Percentiles rank a stretch among this genome's conserved stretches.
Evolutionary conservation across 2,329 filamentous ascomycete species (phyloP).

Genomic region (Sclerotinia subarctica): DNA sequence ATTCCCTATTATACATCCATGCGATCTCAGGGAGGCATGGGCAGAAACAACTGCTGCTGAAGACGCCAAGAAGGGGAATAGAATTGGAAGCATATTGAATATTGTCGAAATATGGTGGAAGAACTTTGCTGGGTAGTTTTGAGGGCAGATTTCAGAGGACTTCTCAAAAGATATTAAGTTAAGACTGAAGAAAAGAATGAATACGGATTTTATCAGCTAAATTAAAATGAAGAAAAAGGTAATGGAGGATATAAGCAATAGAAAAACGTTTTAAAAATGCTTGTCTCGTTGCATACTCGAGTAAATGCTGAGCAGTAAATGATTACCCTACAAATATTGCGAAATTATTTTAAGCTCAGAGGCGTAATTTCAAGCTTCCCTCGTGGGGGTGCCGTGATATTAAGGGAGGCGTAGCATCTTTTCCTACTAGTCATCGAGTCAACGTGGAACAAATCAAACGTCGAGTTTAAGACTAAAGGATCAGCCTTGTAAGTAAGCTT

Average conservation of each 20-base stretch:
- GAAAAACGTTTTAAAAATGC: constrained; percentile 3
- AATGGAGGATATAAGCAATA: not conserved
- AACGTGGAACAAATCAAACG: constrained; percentile 7
- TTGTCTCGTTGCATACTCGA: not conserved
- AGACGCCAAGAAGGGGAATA: constrained; percentile 20
- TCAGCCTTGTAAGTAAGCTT: constrained; percentile 11
- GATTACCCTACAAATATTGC: not conserved
- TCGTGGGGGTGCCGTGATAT: not conserved
- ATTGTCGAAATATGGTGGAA: not conserved
- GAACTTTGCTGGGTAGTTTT: not conserved
- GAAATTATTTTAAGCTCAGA: constrained; percentile 5
- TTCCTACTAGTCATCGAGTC: not conserved
- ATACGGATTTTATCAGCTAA: not conserved
- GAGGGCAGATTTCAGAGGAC: not conserved
- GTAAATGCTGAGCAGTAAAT: not conserved
- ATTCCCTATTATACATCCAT: constrained; percentile 25
- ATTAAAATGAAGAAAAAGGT: not conserved
- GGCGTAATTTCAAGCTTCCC: constrained; percentile 1
- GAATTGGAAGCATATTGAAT: constrained; percentile 29
- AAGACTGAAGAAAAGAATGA: not conserved
- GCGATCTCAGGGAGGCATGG: not conserved
- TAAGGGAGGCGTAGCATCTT: constrained; percentile 5
- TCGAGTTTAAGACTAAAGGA: not conserved
- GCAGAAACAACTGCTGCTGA: constrained; percentile 27
- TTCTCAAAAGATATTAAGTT: not conserved